Evolutionary conservation across 768 basidiomycete species (phyloP).

Genomic region (Baorangia bicolor): DNA sequence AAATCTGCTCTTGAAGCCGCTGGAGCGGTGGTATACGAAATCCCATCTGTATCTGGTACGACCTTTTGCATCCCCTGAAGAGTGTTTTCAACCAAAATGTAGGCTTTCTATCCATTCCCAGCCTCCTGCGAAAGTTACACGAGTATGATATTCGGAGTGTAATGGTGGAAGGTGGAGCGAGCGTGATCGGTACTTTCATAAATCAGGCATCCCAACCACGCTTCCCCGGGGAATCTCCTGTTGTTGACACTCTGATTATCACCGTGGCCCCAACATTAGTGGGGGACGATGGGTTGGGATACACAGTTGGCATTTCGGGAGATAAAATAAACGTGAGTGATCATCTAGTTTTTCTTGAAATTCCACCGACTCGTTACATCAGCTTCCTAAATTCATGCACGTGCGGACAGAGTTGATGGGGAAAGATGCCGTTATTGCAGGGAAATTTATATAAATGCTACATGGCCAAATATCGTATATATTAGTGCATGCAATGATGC

Average conservation of each 20-base stretch:
- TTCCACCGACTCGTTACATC: not conserved
- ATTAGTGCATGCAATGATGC: not conserved
- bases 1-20: constrained; percentile 51
- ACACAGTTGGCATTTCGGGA: constrained; percentile 31
- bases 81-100: not conserved
- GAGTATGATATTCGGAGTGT: constrained; percentile 62
- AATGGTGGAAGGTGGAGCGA: constrained; percentile 96
- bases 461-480: not conserved
- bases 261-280: constrained; percentile 88
- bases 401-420: constrained; percentile 31
- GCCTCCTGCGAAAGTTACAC: constrained; percentile 53
- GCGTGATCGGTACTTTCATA: constrained; percentile 62
- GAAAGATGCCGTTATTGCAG: constrained; percentile 33
- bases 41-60: constrained; percentile 43
- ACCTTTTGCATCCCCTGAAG: not conserved
- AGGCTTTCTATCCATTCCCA: constrained; percentile 45
- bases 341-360: not conserved
- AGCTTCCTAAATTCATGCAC: constrained; percentile 31
- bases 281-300: constrained; percentile 67
- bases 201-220: constrained; percentile 8
- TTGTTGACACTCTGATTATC: constrained; percentile 74
- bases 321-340: constrained; percentile 18
- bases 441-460: constrained; percentile 18
- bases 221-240: constrained; percentile 11
- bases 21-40: constrained; percentile 65